phyloP scores from a whole-genome alignment of 768 basidiomycete species.

The Fistulinella prunicolor region DNA sequence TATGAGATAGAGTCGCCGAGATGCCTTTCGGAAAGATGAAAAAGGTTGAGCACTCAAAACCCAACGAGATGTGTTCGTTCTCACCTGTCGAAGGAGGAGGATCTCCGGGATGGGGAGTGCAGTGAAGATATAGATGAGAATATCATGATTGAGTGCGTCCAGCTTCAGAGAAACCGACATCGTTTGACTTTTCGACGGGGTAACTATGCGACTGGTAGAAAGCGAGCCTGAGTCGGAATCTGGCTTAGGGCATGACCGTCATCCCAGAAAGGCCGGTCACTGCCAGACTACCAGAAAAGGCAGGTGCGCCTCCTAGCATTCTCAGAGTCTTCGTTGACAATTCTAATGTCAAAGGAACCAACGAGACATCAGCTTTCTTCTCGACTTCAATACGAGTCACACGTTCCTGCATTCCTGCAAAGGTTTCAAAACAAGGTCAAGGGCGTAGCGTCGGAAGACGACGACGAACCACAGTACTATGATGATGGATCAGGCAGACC shows the following conservation, averaged over 20 bases:
- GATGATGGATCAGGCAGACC: slow-evolving; percentile 66
- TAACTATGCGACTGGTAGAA: too few species aligned
- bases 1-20: slow-evolving; percentile 43
- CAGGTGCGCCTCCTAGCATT: not conserved
- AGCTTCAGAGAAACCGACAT: slow-evolving; percentile 18
- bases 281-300: slow-evolving; percentile 23
- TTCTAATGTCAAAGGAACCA: slow-evolving; percentile 51
- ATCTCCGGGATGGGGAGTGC: slow-evolving; percentile 41
- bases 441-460: slow-evolving; percentile 49
- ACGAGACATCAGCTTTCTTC: slow-evolving; percentile 72
- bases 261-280: too few species aligned
- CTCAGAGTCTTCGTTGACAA: not conserved
- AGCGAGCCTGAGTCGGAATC: too few species aligned
- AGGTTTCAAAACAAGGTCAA: slow-evolving; percentile 62
- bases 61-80: slow-evolving; percentile 1
- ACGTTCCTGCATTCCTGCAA: slow-evolving; percentile 62
- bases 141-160: slow-evolving; percentile 36
- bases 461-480: slow-evolving; percentile 51
- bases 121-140: slow-evolving; percentile 35
- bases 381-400: slow-evolving; percentile 58
- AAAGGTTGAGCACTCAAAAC: not conserved
- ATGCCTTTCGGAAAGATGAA: slow-evolving; percentile 39
- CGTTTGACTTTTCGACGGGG: too few species aligned
- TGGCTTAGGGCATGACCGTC: too few species aligned
- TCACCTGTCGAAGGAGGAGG: slow-evolving; percentile 42